phyloP scores from a whole-genome alignment of 2,329 filamentous ascomycete species.

The Graphilbum fragrans region DNA sequence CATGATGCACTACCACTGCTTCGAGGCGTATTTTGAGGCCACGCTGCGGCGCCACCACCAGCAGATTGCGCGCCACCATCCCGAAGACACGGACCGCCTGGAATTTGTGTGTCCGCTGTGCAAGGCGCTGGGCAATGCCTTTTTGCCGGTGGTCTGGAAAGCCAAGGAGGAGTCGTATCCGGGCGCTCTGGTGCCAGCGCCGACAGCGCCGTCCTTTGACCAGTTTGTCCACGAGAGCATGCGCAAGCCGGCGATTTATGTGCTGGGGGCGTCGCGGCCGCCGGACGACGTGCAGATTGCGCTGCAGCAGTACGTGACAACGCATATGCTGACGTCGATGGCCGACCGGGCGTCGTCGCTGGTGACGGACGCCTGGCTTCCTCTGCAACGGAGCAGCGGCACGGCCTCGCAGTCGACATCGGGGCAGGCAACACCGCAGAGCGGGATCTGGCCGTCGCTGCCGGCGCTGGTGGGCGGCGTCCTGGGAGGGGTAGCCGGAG shows the following conservation, averaged over 20 bases:
- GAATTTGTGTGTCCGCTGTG: conserved; percentile 96
- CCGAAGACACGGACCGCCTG: conserved; percentile 63
- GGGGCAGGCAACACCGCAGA: conserved; percentile 1
- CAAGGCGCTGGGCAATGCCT: conserved; percentile 91
- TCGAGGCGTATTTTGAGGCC: conserved; percentile 80
- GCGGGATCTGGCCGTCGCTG: conserved; percentile 1
- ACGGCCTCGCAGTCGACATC: neutral
- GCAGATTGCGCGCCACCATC: conserved; percentile 90
- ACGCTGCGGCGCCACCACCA: conserved; percentile 74
- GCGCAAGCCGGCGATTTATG: conserved; percentile 20
- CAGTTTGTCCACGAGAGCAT: conserved; percentile 56
- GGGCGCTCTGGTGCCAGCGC: conserved; percentile 50
- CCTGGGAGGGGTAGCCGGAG: neutral
- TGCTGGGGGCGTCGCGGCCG: conserved; percentile 21
- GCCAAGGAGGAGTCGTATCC: conserved; percentile 77
- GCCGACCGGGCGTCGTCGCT: conserved; percentile 24
- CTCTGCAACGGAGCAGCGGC: conserved; percentile 4
- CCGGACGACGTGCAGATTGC: conserved; percentile 20
- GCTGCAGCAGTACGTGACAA: conserved; percentile 26
- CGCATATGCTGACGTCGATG: conserved; percentile 24
- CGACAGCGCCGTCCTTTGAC: conserved; percentile 39
- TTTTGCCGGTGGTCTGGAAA: conserved; percentile 92
- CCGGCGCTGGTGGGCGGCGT: neutral
- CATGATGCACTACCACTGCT: conserved; percentile 97
- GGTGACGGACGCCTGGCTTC: conserved; percentile 31